These are phyloP conservation scores for Trichoderma asperellum DNA, from an alignment of 2,329 filamentous ascomycete genomes.

Conservation along the genomic window DNA sequence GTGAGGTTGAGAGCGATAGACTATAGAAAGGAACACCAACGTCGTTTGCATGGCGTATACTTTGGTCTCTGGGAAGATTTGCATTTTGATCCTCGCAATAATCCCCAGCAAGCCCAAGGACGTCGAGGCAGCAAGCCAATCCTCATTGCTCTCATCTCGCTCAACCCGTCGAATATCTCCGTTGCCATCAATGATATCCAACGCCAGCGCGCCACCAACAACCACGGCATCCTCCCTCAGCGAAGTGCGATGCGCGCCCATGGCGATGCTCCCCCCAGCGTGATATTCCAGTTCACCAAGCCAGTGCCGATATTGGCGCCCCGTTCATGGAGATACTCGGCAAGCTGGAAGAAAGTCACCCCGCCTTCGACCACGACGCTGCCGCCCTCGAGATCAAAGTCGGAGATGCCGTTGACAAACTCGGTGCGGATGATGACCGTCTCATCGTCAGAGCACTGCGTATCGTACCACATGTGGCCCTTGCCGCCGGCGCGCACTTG, in stretches of 20 bases:
- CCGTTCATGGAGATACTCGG: conserved; percentile 52
- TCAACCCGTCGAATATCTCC: conserved; percentile 49
- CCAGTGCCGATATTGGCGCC: conserved; percentile 54
- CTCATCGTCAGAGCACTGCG: conserved; percentile 54
- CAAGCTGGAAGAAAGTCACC: conserved; percentile 57
- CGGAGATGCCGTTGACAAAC: conserved; percentile 49
- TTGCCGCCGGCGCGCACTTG: conserved; percentile 54
- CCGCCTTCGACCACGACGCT: conserved; percentile 55
- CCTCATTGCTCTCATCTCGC: conserved; percentile 48
- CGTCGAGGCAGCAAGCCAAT: conserved; percentile 57
- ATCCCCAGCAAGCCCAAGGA: conserved; percentile 54
- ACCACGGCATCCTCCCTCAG: conserved; percentile 55
- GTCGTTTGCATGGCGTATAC: conserved; percentile 55
- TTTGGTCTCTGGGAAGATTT: conserved; percentile 56
- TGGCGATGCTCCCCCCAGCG: conserved; percentile 55
- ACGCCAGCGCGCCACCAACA: conserved; percentile 51
- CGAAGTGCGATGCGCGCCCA: conserved; percentile 56
- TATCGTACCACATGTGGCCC: conserved; percentile 59
- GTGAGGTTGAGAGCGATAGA: neutral
- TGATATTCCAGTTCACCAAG: conserved; percentile 59
- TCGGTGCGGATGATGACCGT: conserved; percentile 55
- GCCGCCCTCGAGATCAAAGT: conserved; percentile 49
- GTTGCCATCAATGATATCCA: conserved; percentile 55
- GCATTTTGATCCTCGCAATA: conserved; percentile 53
- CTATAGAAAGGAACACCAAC: conserved; percentile 38